Base-by-base conservation (phyloP, 306 rosid genomes). In the Elaeagnus macrophylla region DNA sequence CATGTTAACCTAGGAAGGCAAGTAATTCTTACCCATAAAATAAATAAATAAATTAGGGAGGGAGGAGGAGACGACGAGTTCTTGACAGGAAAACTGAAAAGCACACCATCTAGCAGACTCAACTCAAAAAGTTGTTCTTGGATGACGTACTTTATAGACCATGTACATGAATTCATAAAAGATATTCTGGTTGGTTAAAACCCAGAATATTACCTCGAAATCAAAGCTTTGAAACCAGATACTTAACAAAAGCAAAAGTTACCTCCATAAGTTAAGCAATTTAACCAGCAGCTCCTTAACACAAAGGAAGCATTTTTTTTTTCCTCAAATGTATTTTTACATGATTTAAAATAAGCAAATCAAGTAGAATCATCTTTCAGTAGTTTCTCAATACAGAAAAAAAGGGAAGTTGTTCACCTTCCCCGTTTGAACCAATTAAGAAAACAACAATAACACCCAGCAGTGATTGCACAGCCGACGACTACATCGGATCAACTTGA, bases 391-490 rank as follows among this genome's bases (percentile, higher is more conserved):
- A 69, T 73, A 68, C 68, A 78, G 54, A 37, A 47, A 57, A 37
- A 47, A 57, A 46, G 68, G 77, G 64, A 59, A 66, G 70, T 57
- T 39, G 68, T 39, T 65, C 69, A 66, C 73, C 77, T 78, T 56
- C 83, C 81, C 60, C 55, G n/a, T 59, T 39, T 47, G 14, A 62
- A 41, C 70, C 48, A 69, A 58, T 67, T 65, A 9, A 43, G 32
- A 45, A 59, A 59, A 55, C 74, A 54, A 72, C 72, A 77, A 69
- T 65, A 59, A 55, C 67, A 74, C 65, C 81, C 81, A 75, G 73
- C 42, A 52, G 61, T 37, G 60, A 53, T 62, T 62, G 73, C 58
- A 62, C 67, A 53, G 54, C 42, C 14, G 65, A 61, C 48, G 52
- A 57, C 60, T 39, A 72, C 32, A 0, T 3, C 48, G 71, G 80